A percentile compares a stretch with the other conserved stretches of the same genome.
phyloP scores from a whole-genome alignment of 768 basidiomycete species.

The Russula olivacea region DNA sequence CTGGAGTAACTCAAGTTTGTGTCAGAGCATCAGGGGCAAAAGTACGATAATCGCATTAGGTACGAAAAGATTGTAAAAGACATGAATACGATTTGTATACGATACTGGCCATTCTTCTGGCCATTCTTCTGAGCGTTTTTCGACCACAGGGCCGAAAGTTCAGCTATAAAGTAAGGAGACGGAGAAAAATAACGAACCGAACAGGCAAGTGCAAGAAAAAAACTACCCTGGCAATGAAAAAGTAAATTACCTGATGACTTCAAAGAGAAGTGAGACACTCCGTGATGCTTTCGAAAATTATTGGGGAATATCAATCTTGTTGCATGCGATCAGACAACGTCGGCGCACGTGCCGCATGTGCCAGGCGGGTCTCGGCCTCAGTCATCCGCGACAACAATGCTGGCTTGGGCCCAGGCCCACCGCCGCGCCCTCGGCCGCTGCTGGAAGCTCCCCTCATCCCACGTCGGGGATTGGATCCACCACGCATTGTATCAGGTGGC shows the following conservation, averaged over 20 bases:
- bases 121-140: not conserved
- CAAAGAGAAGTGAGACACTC: not conserved
- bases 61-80: not conserved
- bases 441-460: not conserved
- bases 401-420: not conserved
- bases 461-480: not conserved
- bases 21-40: not conserved
- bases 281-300: not conserved
- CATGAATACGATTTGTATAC: not conserved
- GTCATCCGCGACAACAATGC: constrained; percentile 11
- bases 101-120: not conserved
- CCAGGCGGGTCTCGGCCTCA: not conserved
- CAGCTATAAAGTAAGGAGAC: not conserved
- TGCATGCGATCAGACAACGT: constrained; percentile 15
- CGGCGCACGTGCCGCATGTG: not conserved
- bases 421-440: constrained; percentile 4
- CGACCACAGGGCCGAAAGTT: not conserved
- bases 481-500: not conserved
- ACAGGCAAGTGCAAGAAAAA: not conserved
- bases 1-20: too few species aligned
- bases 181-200: not conserved
- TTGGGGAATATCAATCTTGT: not conserved
- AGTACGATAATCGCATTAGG: not conserved
- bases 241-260: not conserved
- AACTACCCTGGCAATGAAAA: not conserved